Conservation (phyloP, 2,329 filamentous ascomycete genomes). For the Zymoseptoria crescenta region DNA sequence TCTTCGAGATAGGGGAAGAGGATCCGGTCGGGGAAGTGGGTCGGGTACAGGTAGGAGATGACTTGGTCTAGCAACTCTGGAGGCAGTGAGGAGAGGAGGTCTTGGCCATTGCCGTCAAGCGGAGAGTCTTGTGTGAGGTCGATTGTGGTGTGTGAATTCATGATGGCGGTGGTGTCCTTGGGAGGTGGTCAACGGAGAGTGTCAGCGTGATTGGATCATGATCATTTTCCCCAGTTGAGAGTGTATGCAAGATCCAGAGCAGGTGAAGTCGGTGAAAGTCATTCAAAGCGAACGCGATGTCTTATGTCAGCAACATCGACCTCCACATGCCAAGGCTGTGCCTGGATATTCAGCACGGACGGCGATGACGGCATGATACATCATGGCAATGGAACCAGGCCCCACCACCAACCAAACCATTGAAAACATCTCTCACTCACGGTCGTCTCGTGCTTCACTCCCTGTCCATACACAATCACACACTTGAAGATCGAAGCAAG, state of each 20-base stretch:
- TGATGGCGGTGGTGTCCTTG: neutral
- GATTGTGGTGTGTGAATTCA: neutral
- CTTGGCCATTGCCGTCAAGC: neutral
- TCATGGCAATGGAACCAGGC: neutral
- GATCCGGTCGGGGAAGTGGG: slow-evolving; percentile 19
- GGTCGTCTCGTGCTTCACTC: neutral
- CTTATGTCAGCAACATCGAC: neutral
- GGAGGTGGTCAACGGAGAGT: no score
- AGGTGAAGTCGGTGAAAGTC: neutral
- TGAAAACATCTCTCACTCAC: neutral
- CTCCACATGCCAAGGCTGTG: neutral
- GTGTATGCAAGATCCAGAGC: neutral
- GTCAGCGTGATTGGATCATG: no score
- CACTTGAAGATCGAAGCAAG: neutral
- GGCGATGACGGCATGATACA: neutral
- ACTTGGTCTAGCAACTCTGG: slow-evolving; percentile 25
- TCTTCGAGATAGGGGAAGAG: slow-evolving; percentile 2
- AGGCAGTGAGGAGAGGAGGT: slow-evolving; percentile 21
- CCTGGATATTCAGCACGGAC: neutral
- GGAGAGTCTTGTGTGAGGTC: neutral
- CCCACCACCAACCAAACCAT: neutral
- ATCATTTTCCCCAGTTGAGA: neutral
- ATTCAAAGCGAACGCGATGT: no score
- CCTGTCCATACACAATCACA: neutral
- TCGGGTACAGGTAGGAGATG: slow-evolving; percentile 21